These are phyloP conservation scores for Syzygium aromaticum DNA, from an alignment of 345 rosid genomes.

Conservation along the genomic window DNA sequence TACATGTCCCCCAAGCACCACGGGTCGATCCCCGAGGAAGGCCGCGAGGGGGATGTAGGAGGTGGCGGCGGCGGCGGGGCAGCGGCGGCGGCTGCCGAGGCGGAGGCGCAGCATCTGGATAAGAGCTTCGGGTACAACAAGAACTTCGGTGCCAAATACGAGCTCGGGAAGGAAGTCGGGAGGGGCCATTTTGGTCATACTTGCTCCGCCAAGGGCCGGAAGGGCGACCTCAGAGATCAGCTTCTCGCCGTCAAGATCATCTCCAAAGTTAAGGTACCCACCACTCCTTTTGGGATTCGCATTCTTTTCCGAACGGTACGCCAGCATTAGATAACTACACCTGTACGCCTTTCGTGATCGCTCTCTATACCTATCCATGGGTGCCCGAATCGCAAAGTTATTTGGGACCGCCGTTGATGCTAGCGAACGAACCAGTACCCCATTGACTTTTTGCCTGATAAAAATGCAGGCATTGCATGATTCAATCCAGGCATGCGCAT, in stretches of 20 bases:
- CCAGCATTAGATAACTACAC: background rate
- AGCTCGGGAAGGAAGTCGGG: constrained; percentile 82
- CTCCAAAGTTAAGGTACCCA: constrained; percentile 69
- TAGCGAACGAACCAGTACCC: background rate
- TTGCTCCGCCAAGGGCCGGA: constrained; percentile 76
- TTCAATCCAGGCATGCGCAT: background rate
- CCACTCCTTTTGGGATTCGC: background rate
- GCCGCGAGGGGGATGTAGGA: constrained; percentile 3
- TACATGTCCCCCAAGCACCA: constrained; percentile 43
- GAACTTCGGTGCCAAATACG: constrained; percentile 68
- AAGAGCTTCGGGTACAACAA: constrained; percentile 77
- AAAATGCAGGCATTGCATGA: background rate
- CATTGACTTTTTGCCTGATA: background rate
- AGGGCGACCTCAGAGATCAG: constrained; percentile 69
- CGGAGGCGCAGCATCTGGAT: constrained; percentile 41
- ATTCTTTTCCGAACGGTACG: too few species aligned
- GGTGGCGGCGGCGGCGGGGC: constrained; percentile 24
- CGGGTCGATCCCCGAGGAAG: constrained; percentile 19
- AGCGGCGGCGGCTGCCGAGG: constrained; percentile 29
- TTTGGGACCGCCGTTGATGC: background rate
- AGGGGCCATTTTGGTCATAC: constrained; percentile 99
- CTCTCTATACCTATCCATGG: background rate
- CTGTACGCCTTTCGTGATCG: background rate
- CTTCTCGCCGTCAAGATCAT: constrained; percentile 85
- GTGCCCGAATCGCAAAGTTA: background rate